Base-by-base conservation (phyloP, 192 early-diverging fungal species). In the Rhizophagus clarus region DNA sequence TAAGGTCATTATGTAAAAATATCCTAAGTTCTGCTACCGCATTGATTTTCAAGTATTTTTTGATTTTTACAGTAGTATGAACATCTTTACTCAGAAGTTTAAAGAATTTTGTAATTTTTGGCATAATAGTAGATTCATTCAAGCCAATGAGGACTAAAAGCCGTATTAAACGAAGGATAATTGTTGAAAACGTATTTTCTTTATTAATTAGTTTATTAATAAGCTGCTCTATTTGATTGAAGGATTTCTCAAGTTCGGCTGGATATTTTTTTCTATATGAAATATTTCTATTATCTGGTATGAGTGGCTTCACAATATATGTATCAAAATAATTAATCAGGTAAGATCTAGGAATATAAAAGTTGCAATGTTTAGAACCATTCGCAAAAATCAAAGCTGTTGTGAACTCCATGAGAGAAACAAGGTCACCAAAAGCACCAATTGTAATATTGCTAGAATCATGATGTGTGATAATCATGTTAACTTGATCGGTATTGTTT, bases 391-490 rank as follows among this genome's bases (percentile, higher is more conserved):
- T 8, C 31, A 76, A 62, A 62, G 61, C 1, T 29, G 31, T 76
- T 22, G 28, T 63, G 8, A 76, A 76, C n/a, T 76, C 74, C 26
- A 76, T 42, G 24, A 76, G 74, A 64, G 74, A 76, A 26, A 20
- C 42, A 63, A 76, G 60, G 28, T 76, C 74, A 63, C 20, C 3
- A 62, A 76, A 17, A 14, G 61, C 26, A 22, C 28, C 73, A 40
- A 5, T 40, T 34, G 34, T 3, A 34, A 34, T 34, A 34, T 34
- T 34, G 5, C 34, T 2, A 34, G 0, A 34, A 40, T 40, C 6
- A n/a, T 32, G 8, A 1, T 15, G 9, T 9, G 45, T 28, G n/a
- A n/a, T n/a, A 8, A 47, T 20, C 11, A 74, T 4, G 9, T 64
- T 63, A 24, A 63, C 32, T 10, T 20, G 6, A 7, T 63, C 4